Evolutionary conservation across 306 rosid genomes (phyloP).

Genomic region (Quercus robur): DNA sequence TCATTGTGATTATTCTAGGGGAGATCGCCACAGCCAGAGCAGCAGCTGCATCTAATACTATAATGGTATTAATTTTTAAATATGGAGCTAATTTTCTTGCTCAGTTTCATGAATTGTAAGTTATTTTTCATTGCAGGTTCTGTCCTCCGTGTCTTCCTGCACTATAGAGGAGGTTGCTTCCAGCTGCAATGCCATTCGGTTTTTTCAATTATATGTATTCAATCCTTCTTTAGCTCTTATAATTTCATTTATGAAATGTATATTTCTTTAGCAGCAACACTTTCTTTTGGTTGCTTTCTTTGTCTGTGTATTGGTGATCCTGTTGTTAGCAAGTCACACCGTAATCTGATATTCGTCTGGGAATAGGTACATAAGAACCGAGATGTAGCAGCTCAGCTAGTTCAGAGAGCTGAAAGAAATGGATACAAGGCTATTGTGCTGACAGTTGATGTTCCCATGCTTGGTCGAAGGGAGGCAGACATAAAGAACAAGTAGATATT

Average conservation of each 20-base stretch:
- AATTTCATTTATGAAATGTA: not conserved
- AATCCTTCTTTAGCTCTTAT: not conserved
- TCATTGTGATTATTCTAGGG: constrained; percentile 29
- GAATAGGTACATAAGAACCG: constrained; percentile 48
- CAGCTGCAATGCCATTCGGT: constrained; percentile 63
- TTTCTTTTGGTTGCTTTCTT: not conserved
- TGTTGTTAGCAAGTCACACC: not conserved
- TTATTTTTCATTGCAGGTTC: constrained; percentile 24
- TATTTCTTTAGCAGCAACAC: not conserved
- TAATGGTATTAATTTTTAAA: constrained; percentile 42
- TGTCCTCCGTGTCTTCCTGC: constrained; percentile 44
- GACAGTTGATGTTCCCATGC: constrained; percentile 52
- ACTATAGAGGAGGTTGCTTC: constrained; percentile 63
- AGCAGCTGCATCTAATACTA: constrained; percentile 54
- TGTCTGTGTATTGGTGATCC: not conserved
- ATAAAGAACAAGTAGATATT: constrained; percentile 46
- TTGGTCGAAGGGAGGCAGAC: constrained; percentile 70
- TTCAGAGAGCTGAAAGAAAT: constrained; percentile 51
- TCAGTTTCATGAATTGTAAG: not conserved
- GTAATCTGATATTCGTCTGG: not conserved
- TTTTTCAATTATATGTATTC: constrained; percentile 64
- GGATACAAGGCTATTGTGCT: constrained; percentile 62
- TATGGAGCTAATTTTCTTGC: not conserved
- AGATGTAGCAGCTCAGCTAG: constrained; percentile 41
- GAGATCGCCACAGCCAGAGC: constrained; percentile 73